Evolutionary conservation across 139 green algal genomes (phyloP), one percentile per base, ranked within the genome.

Genomic region (Axilococcus clingmanii): DNA sequence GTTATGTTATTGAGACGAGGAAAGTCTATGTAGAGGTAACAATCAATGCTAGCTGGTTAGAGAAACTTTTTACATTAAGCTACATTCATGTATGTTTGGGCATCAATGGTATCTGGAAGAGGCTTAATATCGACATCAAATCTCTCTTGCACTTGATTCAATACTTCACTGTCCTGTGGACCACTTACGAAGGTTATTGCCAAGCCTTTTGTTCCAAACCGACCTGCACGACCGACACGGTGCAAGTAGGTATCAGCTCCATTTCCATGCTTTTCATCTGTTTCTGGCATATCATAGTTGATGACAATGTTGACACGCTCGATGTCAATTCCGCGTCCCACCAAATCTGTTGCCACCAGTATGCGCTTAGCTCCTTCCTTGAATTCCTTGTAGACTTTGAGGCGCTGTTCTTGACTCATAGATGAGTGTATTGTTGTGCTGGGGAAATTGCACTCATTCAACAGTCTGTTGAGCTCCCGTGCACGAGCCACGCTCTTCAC

Each of bases 221-320:
- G 84, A 7, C 93, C 93, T 30, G 93, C 93, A 50, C 91, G 79
- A 22, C 90, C 92, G 31, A 98, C 83, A 27, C 92, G 70, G 66
- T 99, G 93, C 40, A 99, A 78, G 77, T 99, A 99, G 1, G 89
- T 97, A 83, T 99, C 93, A 32, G 92, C 90, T 42, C 87, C 88
- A 40, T 94, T 93, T 55, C 82, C 82, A 37, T 92, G 74, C 50
- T 72, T 70, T 55, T 90, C 76, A 52, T 89, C 80, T 1, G 82
- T 92, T 65, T 95, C 84, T 4, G 93, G 93, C 93, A 99, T 99
- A 76, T 99, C 92, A 60, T 98, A 99, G 77, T 99, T 99, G 80
- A 99, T 96, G 17, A 99, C 92, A 50, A 99, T 95, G 74, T 99
- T 99, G 46, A 99, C 92, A 31, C 90, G 78, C 84, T 98, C 92